A percentile compares a stretch with the other conserved stretches of the same genome.
Conservation (phyloP, 2,329 filamentous ascomycete genomes). For the Penicillium concentricum region DNA sequence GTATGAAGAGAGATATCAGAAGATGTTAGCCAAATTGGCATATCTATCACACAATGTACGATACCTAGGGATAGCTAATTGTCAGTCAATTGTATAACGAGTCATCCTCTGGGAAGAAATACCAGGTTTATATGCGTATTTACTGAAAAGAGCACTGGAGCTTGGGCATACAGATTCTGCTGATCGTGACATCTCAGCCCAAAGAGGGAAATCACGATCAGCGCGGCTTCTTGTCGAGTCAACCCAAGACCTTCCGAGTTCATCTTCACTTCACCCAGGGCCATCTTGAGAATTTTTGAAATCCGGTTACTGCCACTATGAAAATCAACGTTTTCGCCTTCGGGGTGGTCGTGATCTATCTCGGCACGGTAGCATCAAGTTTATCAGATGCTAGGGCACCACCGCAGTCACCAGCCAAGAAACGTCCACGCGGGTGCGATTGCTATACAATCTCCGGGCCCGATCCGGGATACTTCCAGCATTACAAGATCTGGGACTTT, state of each 20-base stretch:
- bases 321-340: background rate
- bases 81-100: background rate
- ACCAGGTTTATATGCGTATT: background rate
- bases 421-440: conserved; percentile 37
- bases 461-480: conserved; percentile 48
- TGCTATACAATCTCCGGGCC: conserved; percentile 49
- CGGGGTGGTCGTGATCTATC: conserved; percentile 6
- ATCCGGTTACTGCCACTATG: conserved; percentile 9
- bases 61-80: conserved; percentile 1
- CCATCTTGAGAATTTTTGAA: background rate
- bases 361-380: background rate
- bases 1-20: conserved; percentile 20
- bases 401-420: background rate
- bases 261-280: background rate
- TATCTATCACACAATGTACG: background rate
- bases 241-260: background rate
- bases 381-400: background rate
- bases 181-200: too few relatives aligned
- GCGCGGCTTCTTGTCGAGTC: background rate
- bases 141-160: too few relatives aligned
- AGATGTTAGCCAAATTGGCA: conserved; percentile 30
- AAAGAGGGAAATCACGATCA: background rate
- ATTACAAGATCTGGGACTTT: conserved; percentile 55
- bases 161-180: too few relatives aligned
- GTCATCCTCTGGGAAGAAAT: background rate